Conservation (phyloP, 2,329 filamentous ascomycete genomes). For the Monilinia polystroma region DNA sequence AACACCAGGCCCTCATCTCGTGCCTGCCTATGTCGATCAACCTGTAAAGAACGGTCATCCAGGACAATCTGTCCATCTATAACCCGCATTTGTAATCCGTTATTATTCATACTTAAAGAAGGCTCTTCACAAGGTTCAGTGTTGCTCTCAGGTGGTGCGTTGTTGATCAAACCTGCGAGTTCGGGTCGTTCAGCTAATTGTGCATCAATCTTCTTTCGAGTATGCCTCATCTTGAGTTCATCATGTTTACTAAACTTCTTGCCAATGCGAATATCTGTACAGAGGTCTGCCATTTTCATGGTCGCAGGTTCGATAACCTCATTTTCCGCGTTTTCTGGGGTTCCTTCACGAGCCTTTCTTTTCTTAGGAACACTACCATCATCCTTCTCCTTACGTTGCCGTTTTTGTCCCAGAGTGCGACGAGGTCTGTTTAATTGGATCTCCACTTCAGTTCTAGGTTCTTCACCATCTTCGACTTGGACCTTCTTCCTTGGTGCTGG, state of each 20-base stretch:
- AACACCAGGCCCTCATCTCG: conserved; percentile 52
- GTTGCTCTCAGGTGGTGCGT: conserved; percentile 10
- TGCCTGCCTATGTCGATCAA: conserved; percentile 67
- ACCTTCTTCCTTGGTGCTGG: conserved; percentile 29
- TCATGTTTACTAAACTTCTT: conserved; percentile 74
- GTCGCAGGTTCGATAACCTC: conserved; percentile 63
- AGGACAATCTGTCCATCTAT: conserved; percentile 64
- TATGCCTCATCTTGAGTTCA: conserved; percentile 67
- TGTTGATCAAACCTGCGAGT: conserved; percentile 26
- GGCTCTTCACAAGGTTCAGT: conserved; percentile 20
- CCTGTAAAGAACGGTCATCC: conserved; percentile 64
- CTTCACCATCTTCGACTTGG: conserved; percentile 29
- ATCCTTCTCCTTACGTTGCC: conserved; percentile 39
- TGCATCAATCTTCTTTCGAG: conserved; percentile 43
- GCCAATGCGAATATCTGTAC: conserved; percentile 66
- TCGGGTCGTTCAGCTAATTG: conserved; percentile 36
- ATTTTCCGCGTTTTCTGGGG: conserved; percentile 63
- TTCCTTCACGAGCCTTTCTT: conserved; percentile 41
- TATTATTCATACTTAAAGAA: conserved; percentile 15
- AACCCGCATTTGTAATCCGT: conserved; percentile 32
- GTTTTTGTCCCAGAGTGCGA: conserved; percentile 26
- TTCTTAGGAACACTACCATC: conserved; percentile 37
- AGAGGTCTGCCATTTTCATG: conserved; percentile 72
- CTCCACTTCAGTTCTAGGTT: conserved; percentile 32
- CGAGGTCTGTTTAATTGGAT: conserved; percentile 32